Percentiles rank a stretch among this genome's conserved stretches.
phyloP scores from a whole-genome alignment of 352 stramenopile species.

The Phytophthora sp. region DNA sequence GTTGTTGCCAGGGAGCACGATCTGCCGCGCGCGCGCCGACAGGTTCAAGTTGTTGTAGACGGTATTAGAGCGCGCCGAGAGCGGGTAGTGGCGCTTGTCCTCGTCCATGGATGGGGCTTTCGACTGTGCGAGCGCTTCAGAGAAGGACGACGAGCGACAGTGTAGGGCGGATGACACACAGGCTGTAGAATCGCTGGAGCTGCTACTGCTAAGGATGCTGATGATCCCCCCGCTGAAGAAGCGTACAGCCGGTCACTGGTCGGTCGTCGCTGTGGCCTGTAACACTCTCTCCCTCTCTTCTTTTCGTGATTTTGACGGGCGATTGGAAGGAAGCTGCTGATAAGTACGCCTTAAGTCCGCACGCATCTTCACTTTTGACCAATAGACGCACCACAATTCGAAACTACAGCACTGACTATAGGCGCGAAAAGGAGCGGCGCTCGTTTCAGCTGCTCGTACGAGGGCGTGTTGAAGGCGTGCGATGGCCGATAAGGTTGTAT shows the following conservation, averaged over 20 bases:
- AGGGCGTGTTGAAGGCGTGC: neutral
- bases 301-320: constrained; percentile 13
- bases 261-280: neutral
- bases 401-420: constrained; percentile 13
- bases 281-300: constrained; percentile 21
- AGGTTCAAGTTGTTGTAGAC: constrained; percentile 38
- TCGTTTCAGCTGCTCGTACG: neutral
- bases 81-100: constrained; percentile 38
- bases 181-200: constrained; percentile 17
- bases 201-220: constrained; percentile 2
- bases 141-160: constrained; percentile 1
- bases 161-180: neutral
- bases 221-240: constrained; percentile 8
- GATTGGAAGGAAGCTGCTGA: neutral
- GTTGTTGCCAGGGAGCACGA: neutral
- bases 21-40: constrained; percentile 30
- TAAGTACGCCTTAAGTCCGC: constrained; percentile 6
- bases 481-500: neutral
- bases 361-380: constrained; percentile 6
- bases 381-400: constrained; percentile 3
- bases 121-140: neutral
- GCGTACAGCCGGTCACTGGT: constrained; percentile 22
- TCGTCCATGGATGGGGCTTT: constrained; percentile 37
- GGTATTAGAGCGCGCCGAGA: constrained; percentile 35
- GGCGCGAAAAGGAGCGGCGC: constrained; percentile 11